Evolutionary conservation across 345 rosid species (phyloP).

Genomic region (Isatis tinctoria): DNA sequence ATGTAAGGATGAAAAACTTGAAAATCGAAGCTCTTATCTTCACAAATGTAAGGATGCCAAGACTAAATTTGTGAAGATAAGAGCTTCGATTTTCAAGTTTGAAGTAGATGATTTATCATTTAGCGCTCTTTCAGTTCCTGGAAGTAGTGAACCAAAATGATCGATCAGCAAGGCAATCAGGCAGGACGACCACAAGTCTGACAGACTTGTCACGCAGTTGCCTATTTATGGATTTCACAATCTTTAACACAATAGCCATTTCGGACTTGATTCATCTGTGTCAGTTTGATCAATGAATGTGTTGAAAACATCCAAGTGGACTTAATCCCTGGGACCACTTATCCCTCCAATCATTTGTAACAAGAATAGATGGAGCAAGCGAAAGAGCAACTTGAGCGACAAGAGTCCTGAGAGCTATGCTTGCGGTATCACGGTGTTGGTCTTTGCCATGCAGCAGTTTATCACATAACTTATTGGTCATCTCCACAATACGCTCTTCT

Average conservation of each 20-base stretch:
- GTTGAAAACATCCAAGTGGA: no score
- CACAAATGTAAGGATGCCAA: slow-evolving; percentile 92
- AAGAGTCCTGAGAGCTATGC: slow-evolving; percentile 94
- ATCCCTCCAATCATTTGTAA: slow-evolving; percentile 76
- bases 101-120: slow-evolving; percentile 96
- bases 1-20: slow-evolving; percentile 98
- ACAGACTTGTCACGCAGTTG: slow-evolving; percentile 94
- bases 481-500: slow-evolving; percentile 72
- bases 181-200: slow-evolving; percentile 96
- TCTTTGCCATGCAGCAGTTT: slow-evolving; percentile 88
- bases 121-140: slow-evolving; percentile 94
- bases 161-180: slow-evolving; percentile 95
- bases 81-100: slow-evolving; percentile 94
- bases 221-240: slow-evolving; percentile 90
- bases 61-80: slow-evolving; percentile 81
- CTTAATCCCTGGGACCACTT: no score
- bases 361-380: slow-evolving; percentile 73
- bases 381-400: slow-evolving; percentile 64
- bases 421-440: slow-evolving; percentile 95
- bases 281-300: no score
- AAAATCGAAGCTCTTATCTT: no score
- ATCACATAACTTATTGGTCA: slow-evolving; percentile 71
- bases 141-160: slow-evolving; percentile 93
- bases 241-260: slow-evolving; percentile 91
- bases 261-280: no score